Evolutionary conservation across 306 rosid genomes (phyloP).

Genomic region (Prunus davidiana): DNA sequence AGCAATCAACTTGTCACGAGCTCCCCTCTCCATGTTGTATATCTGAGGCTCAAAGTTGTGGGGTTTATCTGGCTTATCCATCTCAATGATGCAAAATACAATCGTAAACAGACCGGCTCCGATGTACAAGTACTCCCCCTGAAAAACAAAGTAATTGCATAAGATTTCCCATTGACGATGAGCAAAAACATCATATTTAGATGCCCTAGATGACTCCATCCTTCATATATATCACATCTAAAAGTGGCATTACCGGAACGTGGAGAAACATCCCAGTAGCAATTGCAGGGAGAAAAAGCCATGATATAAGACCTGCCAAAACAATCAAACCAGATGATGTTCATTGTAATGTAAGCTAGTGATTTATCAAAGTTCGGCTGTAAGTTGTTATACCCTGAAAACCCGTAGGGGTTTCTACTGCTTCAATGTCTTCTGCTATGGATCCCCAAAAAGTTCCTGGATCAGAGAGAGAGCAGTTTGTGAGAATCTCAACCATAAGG

Average conservation of each 20-base stretch:
- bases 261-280: slow-evolving; percentile 71
- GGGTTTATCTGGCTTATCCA: slow-evolving; percentile 94
- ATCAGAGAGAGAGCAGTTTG: not conserved
- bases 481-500: not conserved
- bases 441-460: slow-evolving; percentile 81
- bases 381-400: slow-evolving; percentile 63
- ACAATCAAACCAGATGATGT: slow-evolving; percentile 10
- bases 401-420: slow-evolving; percentile 83
- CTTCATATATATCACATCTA: not conserved
- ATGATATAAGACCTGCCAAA: slow-evolving; percentile 72
- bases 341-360: not conserved
- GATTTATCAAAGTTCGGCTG: not conserved
- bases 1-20: slow-evolving; percentile 83
- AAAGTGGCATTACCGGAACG: slow-evolving; percentile 60
- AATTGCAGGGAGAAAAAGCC: slow-evolving; percentile 84
- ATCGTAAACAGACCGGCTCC: slow-evolving; percentile 72
- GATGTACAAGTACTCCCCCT: slow-evolving; percentile 87
- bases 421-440: slow-evolving; percentile 48
- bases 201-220: not conserved
- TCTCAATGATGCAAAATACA: slow-evolving; percentile 85
- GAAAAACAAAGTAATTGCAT: slow-evolving; percentile 20
- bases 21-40: slow-evolving; percentile 92
- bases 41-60: slow-evolving; percentile 93
- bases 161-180: not conserved
- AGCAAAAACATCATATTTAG: not conserved